Evolutionary conservation across 495 filamentous ascomycete species (phyloP), one percentile per base, ranked within the genome.

Genomic region (Jackrogersella minutella): DNA sequence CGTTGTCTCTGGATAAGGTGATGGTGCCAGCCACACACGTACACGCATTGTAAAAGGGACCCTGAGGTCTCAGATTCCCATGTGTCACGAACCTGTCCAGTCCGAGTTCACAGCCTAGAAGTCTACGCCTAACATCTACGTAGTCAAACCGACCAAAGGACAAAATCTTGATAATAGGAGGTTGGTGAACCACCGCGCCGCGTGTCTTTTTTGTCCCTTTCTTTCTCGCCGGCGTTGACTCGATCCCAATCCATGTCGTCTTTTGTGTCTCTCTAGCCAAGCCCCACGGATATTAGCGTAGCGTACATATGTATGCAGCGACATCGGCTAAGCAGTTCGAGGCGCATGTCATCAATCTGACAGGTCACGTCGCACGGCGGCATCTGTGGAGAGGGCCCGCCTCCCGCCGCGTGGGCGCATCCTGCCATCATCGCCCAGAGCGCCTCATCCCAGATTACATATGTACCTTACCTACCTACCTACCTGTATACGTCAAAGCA

Each of bases 301-400:
- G 16, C 26, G 46, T 33, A 30, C 7, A n/a, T 30, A 30, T 30
- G 26, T 30, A 30, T 37, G 51, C 64, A 65, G 60, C 71, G 61
- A 56, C 52, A 41, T 62, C 52, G 44, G 60, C 55, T 30, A 66
- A 63, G 55, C 58, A 56, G 61, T 60, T 66, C 64, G 52, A 62
- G 67, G 65, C 66, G 67, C 66, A 74, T 72, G 69, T 61, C 58
- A 58, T 64, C 64, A 68, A 74, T 72, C 66, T 74, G 72, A 74
- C 66, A 74, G 59, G 69, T 74, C 72, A 68, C 44, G 60, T 74
- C 19, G 64, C 59, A 74, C 70, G 66, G 47, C 70, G 66, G 47
- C 72, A 61, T 72, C 63, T 70, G 62, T 67, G 58, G 63, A 69
- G 61, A 66, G 53, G 24, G 13, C 49, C 58, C 57, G 55, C 57